phyloP scores from a whole-genome alignment of 176 grass and related monocot species.

The Ananas comosus region DNA sequence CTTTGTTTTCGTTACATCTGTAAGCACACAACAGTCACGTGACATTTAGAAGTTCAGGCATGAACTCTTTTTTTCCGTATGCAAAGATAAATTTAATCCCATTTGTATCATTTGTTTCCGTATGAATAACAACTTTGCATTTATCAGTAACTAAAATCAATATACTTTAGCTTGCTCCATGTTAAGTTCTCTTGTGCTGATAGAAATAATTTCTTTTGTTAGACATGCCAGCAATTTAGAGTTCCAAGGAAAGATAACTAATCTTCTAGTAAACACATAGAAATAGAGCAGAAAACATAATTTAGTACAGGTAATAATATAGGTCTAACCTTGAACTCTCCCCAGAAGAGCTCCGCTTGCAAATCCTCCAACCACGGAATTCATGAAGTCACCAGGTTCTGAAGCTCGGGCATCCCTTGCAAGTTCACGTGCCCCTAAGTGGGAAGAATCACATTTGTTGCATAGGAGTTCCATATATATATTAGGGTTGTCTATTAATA shows the following conservation, averaged over 20 bases:
- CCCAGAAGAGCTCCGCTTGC: conserved; percentile 87
- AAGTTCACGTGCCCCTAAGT: conserved; percentile 64
- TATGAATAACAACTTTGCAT: no score
- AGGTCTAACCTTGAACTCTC: conserved; percentile 70
- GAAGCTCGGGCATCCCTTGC: conserved; percentile 90
- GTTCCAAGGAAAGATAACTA: not conserved
- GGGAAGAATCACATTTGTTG: not conserved
- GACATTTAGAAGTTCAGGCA: no score
- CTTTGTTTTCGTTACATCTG: no score
- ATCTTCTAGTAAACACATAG: not conserved
- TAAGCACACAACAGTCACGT: no score
- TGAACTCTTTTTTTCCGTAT: no score
- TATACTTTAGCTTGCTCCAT: no score
- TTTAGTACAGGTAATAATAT: conserved; percentile 3
- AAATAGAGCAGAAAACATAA: not conserved
- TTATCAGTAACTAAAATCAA: no score
- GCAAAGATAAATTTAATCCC: no score
- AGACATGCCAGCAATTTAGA: not conserved
- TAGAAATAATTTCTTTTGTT: no score
- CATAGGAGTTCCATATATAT: not conserved
- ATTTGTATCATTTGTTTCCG: no score
- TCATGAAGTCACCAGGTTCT: conserved; percentile 64
- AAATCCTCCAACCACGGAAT: conserved; percentile 73
- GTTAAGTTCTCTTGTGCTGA: no score
- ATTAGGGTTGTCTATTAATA: not conserved